Evolutionary conservation across 139 green algal genomes (phyloP), one percentile per base, ranked within the genome.

Genomic region (Picochlorum sp.): DNA sequence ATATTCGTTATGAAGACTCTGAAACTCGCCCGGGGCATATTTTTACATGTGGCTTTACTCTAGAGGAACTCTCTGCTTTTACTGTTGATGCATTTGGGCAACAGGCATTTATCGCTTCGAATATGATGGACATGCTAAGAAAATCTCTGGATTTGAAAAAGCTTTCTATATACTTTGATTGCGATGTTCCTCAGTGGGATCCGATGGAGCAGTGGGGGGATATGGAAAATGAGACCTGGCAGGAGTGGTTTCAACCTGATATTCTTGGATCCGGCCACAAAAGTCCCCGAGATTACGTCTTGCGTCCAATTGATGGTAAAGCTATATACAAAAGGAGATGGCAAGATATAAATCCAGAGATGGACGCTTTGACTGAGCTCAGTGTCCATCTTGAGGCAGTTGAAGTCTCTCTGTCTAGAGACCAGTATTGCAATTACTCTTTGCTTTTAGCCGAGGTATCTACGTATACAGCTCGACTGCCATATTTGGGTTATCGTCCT

Each of bases 151-250:
- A 64, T 18, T 73, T 95, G 33, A 47, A 59, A 18, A 68, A 78
- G 28, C 70, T 92, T 37, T 69, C 71, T 5, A 9, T 86, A 2
- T 95, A 95, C 70, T 90, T 93, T 77, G 87, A 95, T 50, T 80
- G 81, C 18, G 79, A 76, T 31, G 33, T 40, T 2, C 39, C 69
- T 10, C 53, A 75, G 7, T 71, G 84, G 75, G 22, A 68, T 14
- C 71, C 73, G 1, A 28, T 61, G 45, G 49, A 57, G 18, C 29
- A 26, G 22, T 94, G 86, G 82, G 33, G 39, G 4, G 32, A 63
- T 1, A 53, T 93, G 50, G 55, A 41, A 24, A 41, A n/a, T 0
- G 43, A 60, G 4, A 59, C 83, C 9, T 95, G 87, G 87, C 81
- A 93, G 43, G 47, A 44, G 26, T 78, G 89, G 45, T 88, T 95